Percentiles rank a stretch among this genome's conserved stretches.
phyloP scores from a whole-genome alignment of 140 eudicot species.

The Erigeron philadelphicus region DNA sequence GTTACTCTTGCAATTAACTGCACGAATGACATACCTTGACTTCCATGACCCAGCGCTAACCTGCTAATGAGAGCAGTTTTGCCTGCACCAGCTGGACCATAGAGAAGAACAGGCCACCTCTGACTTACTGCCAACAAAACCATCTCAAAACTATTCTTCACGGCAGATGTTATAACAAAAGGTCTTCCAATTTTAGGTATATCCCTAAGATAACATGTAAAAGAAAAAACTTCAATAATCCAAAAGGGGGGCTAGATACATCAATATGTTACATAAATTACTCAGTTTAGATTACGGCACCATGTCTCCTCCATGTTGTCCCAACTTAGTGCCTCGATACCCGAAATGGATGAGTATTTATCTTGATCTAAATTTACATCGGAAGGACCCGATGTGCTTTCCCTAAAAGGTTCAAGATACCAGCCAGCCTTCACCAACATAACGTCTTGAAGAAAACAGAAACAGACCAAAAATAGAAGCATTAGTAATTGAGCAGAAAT shows the following conservation, averaged over 20 bases:
- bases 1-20: slow-evolving; percentile 5
- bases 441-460: slow-evolving; percentile 51
- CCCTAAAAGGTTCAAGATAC: slow-evolving; percentile 49
- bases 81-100: slow-evolving; percentile 90
- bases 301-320: slow-evolving; percentile 30
- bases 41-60: slow-evolving; percentile 57
- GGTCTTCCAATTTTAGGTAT: slow-evolving; percentile 39
- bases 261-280: slow-evolving; percentile 8
- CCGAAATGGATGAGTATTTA: slow-evolving; percentile 17
- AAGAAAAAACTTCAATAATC: slow-evolving; percentile 6
- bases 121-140: slow-evolving; percentile 73
- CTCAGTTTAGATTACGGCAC: slow-evolving; percentile 25
- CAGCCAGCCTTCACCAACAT: slow-evolving; percentile 77
- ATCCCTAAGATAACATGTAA: slow-evolving; percentile 36
- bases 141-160: slow-evolving; percentile 83
- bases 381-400: slow-evolving; percentile 22
- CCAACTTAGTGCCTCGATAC: slow-evolving; percentile 29
- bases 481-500: background rate
- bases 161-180: slow-evolving; percentile 65
- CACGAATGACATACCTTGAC: slow-evolving; percentile 52
- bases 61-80: slow-evolving; percentile 75
- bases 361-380: background rate
- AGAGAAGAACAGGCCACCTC: slow-evolving; percentile 96
- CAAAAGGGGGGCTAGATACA: slow-evolving; percentile 7
- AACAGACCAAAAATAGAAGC: slow-evolving; percentile 10